Conservation (phyloP, 352 stramenopile genomes). For the Globisporangium lucens region DNA sequence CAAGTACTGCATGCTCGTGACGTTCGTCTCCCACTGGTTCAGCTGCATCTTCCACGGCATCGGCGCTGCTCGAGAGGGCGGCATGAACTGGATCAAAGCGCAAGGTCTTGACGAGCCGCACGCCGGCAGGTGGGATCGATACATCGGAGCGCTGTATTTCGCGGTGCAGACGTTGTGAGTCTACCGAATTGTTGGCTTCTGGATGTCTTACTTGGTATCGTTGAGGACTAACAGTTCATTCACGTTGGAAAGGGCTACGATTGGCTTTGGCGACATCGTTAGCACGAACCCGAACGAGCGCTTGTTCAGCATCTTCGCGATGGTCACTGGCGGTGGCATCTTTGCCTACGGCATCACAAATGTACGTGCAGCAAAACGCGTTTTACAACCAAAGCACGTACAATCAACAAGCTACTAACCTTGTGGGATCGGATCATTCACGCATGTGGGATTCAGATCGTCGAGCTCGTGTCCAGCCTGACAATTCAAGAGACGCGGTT, state of each 20-base stretch:
- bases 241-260: slow-evolving; percentile 48
- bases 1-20: slow-evolving; percentile 80
- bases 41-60: slow-evolving; percentile 31
- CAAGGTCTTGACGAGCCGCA: slow-evolving; percentile 4
- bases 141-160: slow-evolving; percentile 29
- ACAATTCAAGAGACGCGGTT: slow-evolving; percentile 50
- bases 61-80: slow-evolving; percentile 12
- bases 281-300: slow-evolving; percentile 53
- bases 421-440: neutral
- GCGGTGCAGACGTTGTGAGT: slow-evolving; percentile 28
- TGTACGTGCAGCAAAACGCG: slow-evolving; percentile 29
- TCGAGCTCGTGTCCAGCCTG: slow-evolving; percentile 54
- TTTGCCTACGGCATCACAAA: slow-evolving; percentile 84
- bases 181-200: neutral
- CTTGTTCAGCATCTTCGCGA: slow-evolving; percentile 68
- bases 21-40: slow-evolving; percentile 78
- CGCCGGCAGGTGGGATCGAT: slow-evolving; percentile 25
- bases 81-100: slow-evolving; percentile 14
- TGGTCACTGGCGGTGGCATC: slow-evolving; percentile 75
- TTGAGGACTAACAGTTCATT: neutral
- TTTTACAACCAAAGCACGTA: too few species aligned
- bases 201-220: neutral
- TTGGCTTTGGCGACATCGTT: slow-evolving; percentile 71
- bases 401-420: too few species aligned
- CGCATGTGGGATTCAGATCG: slow-evolving; percentile 13